Base-by-base conservation (phyloP, 1,284 basidiomycete genomes). In the Sporisorium graminicola region DNA sequence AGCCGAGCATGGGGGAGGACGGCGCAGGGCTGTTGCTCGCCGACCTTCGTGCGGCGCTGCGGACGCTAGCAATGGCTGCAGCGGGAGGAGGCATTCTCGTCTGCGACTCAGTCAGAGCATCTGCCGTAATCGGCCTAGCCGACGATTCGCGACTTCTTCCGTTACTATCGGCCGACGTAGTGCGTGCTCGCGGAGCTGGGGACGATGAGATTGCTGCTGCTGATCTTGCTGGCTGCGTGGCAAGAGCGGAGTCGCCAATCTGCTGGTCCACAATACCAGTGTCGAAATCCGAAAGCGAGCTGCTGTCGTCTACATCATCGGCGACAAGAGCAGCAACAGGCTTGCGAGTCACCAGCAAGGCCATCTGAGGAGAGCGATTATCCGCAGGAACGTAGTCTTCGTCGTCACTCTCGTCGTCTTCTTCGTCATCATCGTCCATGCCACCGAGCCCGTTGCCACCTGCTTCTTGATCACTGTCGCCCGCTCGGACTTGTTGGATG, bases 1-100 rank as follows among this genome's bases (percentile, higher is more conserved):
- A 60, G 24, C 69, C 65, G 40, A 57, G 65, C 46, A 71, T 40
- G 13, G 76, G 57, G 1, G 77, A 66, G 2, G 64, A 61, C 0
- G 74, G 75, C 0, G 65, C 74, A 0, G 74, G 74, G 40, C 69
- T 69, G 64, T 77, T 77, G 74, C 69, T 77, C 4, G 74, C 62
- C 14, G 73, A 75, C 18, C 74, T 42, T 22, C 65, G 61, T 12
- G 74, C 61, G 24, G 67, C 31, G 59, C 16, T 66, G 49, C 68
- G 64, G n/a, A 77, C 63, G 12, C 33, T 52, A 7, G 66, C 51
- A 8, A 66, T 20, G n/a, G 26, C 46, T 14, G 66, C 56, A 24
- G 51, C 56, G 18, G 79, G 79, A n/a, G 76, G 75, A 24, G 74
- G 74, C 79, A 79, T 81, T 35, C 51, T 53, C 8, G 57, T 65